Conservation (phyloP, 345 rosid genomes). For the Reutealis trisperma region DNA sequence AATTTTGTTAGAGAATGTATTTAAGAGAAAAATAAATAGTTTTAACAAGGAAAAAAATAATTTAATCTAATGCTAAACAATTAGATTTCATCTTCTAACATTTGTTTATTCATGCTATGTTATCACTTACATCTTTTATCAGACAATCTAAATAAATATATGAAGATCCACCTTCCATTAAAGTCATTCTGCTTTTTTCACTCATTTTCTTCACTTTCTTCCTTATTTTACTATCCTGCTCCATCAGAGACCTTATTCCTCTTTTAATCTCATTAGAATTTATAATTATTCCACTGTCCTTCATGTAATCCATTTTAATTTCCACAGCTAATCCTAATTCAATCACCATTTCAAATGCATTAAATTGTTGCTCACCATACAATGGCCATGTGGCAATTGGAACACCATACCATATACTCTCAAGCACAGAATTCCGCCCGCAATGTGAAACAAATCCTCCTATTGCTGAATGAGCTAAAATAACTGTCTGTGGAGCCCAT, state of each 20-base stretch:
- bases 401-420: constrained; percentile 10
- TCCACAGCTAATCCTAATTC: neutral
- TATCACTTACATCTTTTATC: neutral
- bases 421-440: constrained; percentile 14
- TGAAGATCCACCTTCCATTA: constrained; percentile 12
- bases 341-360: constrained; percentile 6
- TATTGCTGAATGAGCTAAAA: neutral
- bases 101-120: no score
- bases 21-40: no score
- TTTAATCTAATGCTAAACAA: no score
- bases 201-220: constrained; percentile 5
- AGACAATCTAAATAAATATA: neutral
- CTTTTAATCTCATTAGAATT: neutral
- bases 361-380: constrained; percentile 12
- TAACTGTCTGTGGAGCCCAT: constrained; percentile 2
- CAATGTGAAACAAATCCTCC: constrained; percentile 20
- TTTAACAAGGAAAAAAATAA: no score
- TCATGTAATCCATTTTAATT: neutral
- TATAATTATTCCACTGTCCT: neutral
- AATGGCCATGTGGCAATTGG: constrained; percentile 15
- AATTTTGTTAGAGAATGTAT: no score
- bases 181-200: neutral
- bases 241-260: constrained; percentile 6
- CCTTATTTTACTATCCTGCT: neutral
- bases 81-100: no score